Evolutionary conservation across 768 basidiomycete genomes (phyloP).

Genomic region (Trametes sanguinea): DNA sequence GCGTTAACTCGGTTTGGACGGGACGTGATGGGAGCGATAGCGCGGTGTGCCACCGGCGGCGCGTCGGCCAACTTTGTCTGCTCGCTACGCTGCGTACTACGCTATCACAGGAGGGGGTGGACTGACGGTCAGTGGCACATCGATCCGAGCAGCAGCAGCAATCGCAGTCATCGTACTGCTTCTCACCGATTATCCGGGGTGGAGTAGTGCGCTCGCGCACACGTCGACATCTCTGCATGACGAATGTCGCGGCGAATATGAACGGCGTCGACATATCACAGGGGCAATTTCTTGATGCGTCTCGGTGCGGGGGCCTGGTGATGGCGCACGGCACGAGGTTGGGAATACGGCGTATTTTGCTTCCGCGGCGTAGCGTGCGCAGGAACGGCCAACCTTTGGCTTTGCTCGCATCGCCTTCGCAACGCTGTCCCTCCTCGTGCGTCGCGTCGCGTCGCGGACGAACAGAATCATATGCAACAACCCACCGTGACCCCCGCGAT

Average conservation of each 20-base stretch:
- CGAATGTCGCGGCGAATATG: background rate
- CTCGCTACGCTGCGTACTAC: background rate
- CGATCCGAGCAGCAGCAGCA: background rate
- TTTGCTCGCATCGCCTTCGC: constrained; percentile 2
- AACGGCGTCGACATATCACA: constrained; percentile 7
- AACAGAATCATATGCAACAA: constrained; percentile 2
- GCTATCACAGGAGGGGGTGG: too few species aligned
- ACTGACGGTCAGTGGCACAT: background rate
- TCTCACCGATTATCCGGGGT: constrained; percentile 3
- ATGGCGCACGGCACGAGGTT: constrained; percentile 12
- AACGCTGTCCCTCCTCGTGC: background rate
- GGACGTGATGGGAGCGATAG: constrained; percentile 7
- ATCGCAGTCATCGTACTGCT: background rate
- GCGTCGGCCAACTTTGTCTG: constrained; percentile 9
- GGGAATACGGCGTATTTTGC: constrained; percentile 5
- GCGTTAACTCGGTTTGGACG: constrained; percentile 9
- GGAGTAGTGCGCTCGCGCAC: too few species aligned
- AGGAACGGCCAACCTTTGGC: background rate
- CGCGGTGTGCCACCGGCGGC: background rate
- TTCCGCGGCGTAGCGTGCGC: constrained; percentile 7
- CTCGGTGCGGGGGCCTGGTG: background rate
- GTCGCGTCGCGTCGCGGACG: background rate
- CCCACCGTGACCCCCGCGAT: background rate
- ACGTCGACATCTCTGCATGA: too few species aligned
- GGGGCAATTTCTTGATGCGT: background rate